A percentile compares a stretch with the other conserved stretches of the same genome.
Evolutionary conservation across 345 rosid species (phyloP).

Genomic region (Atalantia buxifolia): DNA sequence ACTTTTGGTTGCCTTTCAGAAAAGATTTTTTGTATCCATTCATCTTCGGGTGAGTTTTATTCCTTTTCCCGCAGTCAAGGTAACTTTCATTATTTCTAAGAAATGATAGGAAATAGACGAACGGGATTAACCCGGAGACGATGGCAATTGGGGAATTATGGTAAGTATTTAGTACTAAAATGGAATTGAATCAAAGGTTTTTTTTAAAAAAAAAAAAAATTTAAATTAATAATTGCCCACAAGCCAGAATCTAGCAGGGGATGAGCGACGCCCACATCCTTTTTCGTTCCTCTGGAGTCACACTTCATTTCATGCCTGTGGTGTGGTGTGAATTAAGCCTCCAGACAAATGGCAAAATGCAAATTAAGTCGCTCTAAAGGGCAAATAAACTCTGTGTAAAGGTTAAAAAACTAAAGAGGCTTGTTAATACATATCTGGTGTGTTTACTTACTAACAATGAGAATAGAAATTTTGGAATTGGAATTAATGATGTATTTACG

Average conservation of each 20-base stretch:
- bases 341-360: not conserved
- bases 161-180: too few species aligned
- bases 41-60: too few species aligned
- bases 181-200: too few species aligned
- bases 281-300: not conserved
- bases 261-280: not conserved
- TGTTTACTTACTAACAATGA: too few species aligned
- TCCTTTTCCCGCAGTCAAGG: not conserved
- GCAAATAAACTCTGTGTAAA: too few species aligned
- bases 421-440: too few species aligned
- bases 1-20: not conserved
- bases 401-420: not conserved
- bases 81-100: not conserved
- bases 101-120: not conserved
- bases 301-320: not conserved
- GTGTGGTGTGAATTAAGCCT: not conserved
- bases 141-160: not conserved
- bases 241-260: not conserved
- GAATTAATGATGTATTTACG: too few species aligned
- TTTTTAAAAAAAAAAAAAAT: too few species aligned
- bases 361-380: not conserved
- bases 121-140: not conserved
- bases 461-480: too few species aligned
- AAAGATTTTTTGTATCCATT: not conserved
- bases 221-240: not conserved